Evolutionary conservation across 768 basidiomycete genomes (phyloP).

Genomic region (Naganishia randhawae): DNA sequence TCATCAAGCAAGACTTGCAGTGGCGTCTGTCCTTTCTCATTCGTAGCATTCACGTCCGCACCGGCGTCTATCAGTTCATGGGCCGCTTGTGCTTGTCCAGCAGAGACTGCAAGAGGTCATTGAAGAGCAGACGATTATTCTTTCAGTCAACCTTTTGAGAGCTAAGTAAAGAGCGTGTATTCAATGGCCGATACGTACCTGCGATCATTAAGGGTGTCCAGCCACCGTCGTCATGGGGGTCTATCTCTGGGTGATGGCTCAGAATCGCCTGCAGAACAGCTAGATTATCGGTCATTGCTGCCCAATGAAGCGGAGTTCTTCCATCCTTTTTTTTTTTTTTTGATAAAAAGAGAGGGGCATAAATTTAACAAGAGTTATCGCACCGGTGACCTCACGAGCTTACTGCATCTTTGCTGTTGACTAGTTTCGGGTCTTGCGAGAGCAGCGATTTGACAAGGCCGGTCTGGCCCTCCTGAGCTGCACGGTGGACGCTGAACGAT

Average conservation of each 20-base stretch:
- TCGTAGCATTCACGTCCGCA: slow-evolving; percentile 44
- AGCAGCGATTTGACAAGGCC: slow-evolving; percentile 48
- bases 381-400: slow-evolving; percentile 11
- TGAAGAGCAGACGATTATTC: background rate
- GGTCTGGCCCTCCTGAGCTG: slow-evolving; percentile 49
- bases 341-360: too few species aligned
- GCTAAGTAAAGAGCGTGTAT: too few species aligned
- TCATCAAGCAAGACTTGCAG: slow-evolving; percentile 38
- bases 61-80: slow-evolving; percentile 47
- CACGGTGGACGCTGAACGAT: slow-evolving; percentile 48
- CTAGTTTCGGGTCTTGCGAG: slow-evolving; percentile 39
- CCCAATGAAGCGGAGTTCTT: slow-evolving; percentile 51
- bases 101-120: slow-evolving; percentile 40
- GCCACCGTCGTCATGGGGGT: slow-evolving; percentile 44
- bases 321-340: too few species aligned
- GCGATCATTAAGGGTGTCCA: slow-evolving; percentile 52
- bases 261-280: slow-evolving; percentile 44
- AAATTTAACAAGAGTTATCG: background rate
- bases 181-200: slow-evolving; percentile 34
- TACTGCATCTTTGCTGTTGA: slow-evolving; percentile 49
- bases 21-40: slow-evolving; percentile 50
- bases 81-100: slow-evolving; percentile 44
- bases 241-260: slow-evolving; percentile 42
- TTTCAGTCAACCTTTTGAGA: too few species aligned
- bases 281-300: slow-evolving; percentile 41